Evolutionary conservation across 306 rosid species (phyloP).

Genomic region (Albizia julibrissin): DNA sequence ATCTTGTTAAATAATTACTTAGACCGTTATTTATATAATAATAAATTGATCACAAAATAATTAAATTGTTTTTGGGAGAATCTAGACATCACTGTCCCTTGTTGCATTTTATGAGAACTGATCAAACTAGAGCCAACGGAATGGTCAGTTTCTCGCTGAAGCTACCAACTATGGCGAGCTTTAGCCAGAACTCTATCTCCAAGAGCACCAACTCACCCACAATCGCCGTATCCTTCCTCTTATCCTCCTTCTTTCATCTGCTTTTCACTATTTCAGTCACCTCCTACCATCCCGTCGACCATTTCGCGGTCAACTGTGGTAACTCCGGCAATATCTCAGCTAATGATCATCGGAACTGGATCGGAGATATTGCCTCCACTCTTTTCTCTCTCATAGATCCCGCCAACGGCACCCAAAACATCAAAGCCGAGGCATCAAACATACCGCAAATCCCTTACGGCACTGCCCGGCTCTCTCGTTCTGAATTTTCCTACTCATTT

Average conservation of each 20-base stretch:
- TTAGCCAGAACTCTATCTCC: too few species aligned
- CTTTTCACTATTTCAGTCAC: neutral
- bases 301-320: neutral
- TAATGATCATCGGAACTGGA: neutral
- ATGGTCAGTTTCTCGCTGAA: too few species aligned
- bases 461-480: neutral
- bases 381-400: neutral
- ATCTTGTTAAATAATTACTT: too few species aligned
- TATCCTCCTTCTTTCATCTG: neutral
- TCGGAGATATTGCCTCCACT: neutral
- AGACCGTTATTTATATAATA: too few species aligned
- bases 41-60: too few species aligned
- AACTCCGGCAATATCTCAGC: neutral
- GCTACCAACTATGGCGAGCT: too few species aligned
- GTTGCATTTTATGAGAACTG: too few species aligned
- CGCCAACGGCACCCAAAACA: neutral
- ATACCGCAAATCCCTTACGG: neutral
- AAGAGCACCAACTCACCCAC: too few species aligned
- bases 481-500: neutral
- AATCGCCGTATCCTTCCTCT: neutral
- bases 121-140: too few species aligned
- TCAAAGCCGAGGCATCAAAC: neutral
- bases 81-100: too few species aligned
- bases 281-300: neutral
- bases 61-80: too few species aligned